Conservation (phyloP, 257 asterid genomes). For the Solanum peruvianum region DNA sequence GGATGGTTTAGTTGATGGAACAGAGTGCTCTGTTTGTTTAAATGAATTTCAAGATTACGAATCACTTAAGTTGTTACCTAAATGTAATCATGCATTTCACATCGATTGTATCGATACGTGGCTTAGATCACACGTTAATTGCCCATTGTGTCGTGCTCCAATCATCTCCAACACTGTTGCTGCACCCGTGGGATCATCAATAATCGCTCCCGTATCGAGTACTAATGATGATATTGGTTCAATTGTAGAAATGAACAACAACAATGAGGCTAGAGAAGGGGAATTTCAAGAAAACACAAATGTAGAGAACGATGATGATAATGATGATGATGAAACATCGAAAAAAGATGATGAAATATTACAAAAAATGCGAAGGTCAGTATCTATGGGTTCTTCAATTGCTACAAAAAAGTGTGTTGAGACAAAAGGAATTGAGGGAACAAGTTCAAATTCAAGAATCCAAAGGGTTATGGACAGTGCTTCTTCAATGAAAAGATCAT, state of each 20-base stretch:
- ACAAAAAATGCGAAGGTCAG: background rate
- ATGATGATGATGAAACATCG: background rate
- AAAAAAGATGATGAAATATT: background rate
- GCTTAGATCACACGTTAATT: constrained; percentile 11
- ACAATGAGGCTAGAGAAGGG: background rate
- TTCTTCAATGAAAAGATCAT: constrained; percentile 5
- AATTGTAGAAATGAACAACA: background rate
- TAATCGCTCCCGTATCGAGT: background rate
- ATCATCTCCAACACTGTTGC: background rate
- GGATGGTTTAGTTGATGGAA: background rate
- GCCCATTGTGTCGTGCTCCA: constrained; percentile 7
- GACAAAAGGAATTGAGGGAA: background rate
- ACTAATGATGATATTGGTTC: background rate
- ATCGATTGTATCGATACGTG: constrained; percentile 6
- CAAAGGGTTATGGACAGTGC: background rate
- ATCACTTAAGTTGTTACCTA: background rate
- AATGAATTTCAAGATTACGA: constrained; percentile 8
- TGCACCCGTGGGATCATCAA: background rate
- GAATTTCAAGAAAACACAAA: background rate
- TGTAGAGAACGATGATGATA: background rate
- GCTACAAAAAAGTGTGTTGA: background rate
- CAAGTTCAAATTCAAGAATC: background rate
- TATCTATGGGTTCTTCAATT: background rate
- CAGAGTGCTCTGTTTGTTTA: constrained; percentile 7
- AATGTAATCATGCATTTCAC: constrained; percentile 12